Evolutionary conservation across 495 filamentous ascomycete species (phyloP).

Genomic region (Lasiosphaeria hispida): DNA sequence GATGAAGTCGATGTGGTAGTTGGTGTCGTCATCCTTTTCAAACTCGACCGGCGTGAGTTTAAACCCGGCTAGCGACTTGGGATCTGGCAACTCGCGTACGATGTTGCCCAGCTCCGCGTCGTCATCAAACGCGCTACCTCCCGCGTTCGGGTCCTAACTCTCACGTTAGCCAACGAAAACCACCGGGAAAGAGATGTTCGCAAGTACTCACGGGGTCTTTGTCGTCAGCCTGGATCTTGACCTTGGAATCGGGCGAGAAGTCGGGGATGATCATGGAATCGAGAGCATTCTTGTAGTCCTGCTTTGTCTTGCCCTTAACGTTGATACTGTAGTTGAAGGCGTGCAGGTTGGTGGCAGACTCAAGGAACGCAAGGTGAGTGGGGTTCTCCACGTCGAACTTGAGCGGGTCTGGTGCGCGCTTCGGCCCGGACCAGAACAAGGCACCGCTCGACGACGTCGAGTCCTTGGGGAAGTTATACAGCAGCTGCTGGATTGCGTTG

Average conservation of each 20-base stretch:
- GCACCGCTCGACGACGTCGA: conserved; percentile 82
- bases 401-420: conserved; percentile 89
- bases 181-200: background rate
- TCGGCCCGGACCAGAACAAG: conserved; percentile 97
- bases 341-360: conserved; percentile 87
- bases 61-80: conserved; percentile 79
- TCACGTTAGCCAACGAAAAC: conserved; percentile 20
- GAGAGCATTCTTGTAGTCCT: conserved; percentile 71
- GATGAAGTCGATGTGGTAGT: conserved; percentile 99
- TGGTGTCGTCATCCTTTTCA: conserved; percentile 98
- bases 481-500: conserved; percentile 92
- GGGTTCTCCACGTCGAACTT: conserved; percentile 82
- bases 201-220: conserved; percentile 67
- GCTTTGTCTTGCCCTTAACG: conserved; percentile 62
- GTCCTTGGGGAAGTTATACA: conserved; percentile 98
- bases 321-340: conserved; percentile 98
- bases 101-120: conserved; percentile 68
- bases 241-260: conserved; percentile 84
- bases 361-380: conserved; percentile 81
- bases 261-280: conserved; percentile 96
- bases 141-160: conserved; percentile 74
- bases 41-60: conserved; percentile 91
- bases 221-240: conserved; percentile 96
- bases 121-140: conserved; percentile 61
- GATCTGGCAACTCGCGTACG: conserved; percentile 64